These are phyloP conservation scores for Leptographium lundbergii DNA, from an alignment of 2,329 filamentous ascomycete genomes.

Conservation along the genomic window DNA sequence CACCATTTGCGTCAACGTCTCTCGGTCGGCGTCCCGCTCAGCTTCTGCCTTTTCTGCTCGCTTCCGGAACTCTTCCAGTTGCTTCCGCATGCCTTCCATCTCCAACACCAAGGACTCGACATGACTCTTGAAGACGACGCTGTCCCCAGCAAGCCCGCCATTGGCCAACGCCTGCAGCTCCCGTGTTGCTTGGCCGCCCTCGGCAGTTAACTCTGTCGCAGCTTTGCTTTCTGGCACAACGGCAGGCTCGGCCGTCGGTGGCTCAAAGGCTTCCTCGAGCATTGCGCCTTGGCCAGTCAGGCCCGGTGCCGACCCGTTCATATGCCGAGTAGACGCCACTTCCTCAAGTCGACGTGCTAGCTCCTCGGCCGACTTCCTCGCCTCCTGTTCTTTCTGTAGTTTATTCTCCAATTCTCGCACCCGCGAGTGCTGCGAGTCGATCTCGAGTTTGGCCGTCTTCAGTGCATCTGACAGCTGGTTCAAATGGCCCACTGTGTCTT, in stretches of 20 bases:
- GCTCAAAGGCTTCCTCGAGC: constrained; percentile 34
- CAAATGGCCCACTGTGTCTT: constrained; percentile 58
- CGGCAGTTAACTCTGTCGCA: neutral
- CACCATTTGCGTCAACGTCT: constrained; percentile 78
- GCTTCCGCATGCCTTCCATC: constrained; percentile 67
- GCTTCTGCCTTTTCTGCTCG: constrained; percentile 71
- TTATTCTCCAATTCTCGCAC: constrained; percentile 72
- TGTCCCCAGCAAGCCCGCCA: neutral
- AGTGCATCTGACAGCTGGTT: constrained; percentile 75
- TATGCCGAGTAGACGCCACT: constrained; percentile 21
- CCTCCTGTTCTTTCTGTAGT: constrained; percentile 66
- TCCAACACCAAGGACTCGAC: constrained; percentile 67
- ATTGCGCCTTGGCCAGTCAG: constrained; percentile 21
- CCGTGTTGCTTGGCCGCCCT: neutral
- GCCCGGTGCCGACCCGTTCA: constrained; percentile 25
- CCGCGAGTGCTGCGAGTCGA: constrained; percentile 68
- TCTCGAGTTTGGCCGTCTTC: constrained; percentile 70
- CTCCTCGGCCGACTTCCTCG: constrained; percentile 75
- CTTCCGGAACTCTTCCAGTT: constrained; percentile 65
- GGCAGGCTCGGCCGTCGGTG: constrained; percentile 14
- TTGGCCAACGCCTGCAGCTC: neutral
- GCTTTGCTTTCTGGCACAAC: neutral
- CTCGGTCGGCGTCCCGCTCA: constrained; percentile 59
- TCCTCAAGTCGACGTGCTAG: constrained; percentile 59
- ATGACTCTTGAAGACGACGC: constrained; percentile 44